Base-by-base conservation (phyloP, 2,329 filamentous ascomycete species). In the Thelonectria blattea region DNA sequence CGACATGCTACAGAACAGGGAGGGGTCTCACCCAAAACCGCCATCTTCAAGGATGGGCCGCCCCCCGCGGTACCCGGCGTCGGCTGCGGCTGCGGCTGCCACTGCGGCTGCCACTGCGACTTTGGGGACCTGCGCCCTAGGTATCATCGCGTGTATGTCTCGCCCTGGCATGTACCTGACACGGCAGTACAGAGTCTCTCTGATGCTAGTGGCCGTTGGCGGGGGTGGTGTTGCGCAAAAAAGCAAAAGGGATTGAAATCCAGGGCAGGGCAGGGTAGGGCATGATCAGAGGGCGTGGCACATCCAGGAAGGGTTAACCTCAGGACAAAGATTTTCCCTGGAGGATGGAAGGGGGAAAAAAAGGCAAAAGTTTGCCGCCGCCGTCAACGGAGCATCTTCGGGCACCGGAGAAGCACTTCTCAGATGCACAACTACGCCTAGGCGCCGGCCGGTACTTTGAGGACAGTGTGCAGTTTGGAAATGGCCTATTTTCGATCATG, bases 311-410 rank as follows among this genome's bases (percentile, higher is more conserved):
- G 50, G 45, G 56, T 48, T 50, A 57, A 65, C 5, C 27, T 10
- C 5, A 56, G 56, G 45, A 46, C 51, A 24, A 42, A 57, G 42
- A 11, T 18, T 45, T 14, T 45, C 18, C 18, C 18, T 22, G 42
- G 24, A 45, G 42, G 20, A 11, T 42, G 34, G 47, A 57, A 58
- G 58, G 56, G 41, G 27, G 61, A 61, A 61, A 63, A 63, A 66
- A 48, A 47, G 20, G 48, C 53, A 43, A 54, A 52, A 55, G 55
- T 62, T 56, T 53, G 65, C 60, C 63, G 67, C 61, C 64, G 62
- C 68, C 64, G 63, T 69, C 62, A 64, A 67, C 67, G 67, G 67
- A 69, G 67, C 61, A 68, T 69, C 67, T 48, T 69, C 67, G 67
- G 67, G 43, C 48, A 64, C 52, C 61, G 60, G 52, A 49, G 52